Evolutionary conservation across 2,329 filamentous ascomycete species (phyloP).

Genomic region (Sclerotinia spermophila): DNA sequence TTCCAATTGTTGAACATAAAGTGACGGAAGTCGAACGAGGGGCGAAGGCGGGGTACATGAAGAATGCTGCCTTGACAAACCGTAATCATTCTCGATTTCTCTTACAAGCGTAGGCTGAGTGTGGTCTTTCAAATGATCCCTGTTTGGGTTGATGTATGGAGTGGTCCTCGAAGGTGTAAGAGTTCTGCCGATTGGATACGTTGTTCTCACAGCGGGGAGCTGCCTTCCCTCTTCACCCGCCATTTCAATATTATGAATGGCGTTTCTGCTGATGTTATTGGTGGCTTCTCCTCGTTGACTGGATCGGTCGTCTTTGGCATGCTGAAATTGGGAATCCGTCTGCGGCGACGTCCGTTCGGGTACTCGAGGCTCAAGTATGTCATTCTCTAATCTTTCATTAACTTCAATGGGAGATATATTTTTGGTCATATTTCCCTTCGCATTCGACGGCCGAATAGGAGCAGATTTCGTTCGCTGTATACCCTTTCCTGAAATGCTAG

Average conservation of each 20-base stretch:
- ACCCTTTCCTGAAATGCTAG: background rate
- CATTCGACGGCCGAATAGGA: background rate
- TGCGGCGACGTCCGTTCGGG: background rate
- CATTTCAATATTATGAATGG: background rate
- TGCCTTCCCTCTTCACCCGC: background rate
- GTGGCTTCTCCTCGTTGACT: background rate
- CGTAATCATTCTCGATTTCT: background rate
- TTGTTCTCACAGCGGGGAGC: too few relatives aligned
- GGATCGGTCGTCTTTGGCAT: background rate
- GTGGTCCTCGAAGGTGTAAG: too few relatives aligned
- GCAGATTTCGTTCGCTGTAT: constrained; percentile 10
- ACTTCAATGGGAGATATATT: background rate
- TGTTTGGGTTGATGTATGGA: background rate
- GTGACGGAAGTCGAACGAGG: background rate
- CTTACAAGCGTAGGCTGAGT: too few relatives aligned
- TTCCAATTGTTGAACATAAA: constrained; percentile 10
- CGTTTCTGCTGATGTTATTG: background rate
- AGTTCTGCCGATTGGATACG: background rate
- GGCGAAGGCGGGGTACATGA: constrained; percentile 7
- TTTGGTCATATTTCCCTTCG: background rate
- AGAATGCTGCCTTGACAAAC: background rate
- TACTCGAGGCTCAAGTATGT: background rate
- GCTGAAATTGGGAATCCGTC: background rate
- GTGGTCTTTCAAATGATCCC: background rate
- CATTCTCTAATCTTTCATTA: background rate